Evolutionary conservation across 1,284 basidiomycete genomes (phyloP).

Genomic region (Limonomyces culmigenus): DNA sequence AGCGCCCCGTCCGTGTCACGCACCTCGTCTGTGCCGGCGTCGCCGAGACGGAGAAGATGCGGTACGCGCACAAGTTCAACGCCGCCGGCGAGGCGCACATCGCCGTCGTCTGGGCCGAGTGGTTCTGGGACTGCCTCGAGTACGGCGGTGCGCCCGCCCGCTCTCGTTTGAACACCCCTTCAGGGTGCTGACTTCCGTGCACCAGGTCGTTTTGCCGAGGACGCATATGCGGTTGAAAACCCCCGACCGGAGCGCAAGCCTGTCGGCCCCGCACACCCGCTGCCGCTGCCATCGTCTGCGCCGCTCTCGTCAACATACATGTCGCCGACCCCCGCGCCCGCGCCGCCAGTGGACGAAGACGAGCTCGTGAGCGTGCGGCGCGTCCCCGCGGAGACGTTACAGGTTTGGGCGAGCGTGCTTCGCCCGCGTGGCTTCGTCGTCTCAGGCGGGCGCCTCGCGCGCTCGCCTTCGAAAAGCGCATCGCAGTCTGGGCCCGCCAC

Average conservation of each 20-base stretch:
- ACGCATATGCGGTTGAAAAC: constrained; percentile 34
- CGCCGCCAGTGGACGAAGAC: constrained; percentile 21
- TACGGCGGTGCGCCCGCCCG: constrained; percentile 32
- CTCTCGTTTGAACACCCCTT: constrained; percentile 1
- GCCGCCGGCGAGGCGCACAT: constrained; percentile 44
- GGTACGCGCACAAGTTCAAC: constrained; percentile 53
- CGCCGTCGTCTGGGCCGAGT: constrained; percentile 67
- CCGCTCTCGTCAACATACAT: not conserved
- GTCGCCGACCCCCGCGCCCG: constrained; percentile 7
- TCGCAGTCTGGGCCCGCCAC: constrained; percentile 3
- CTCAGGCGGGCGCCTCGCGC: constrained; percentile 31
- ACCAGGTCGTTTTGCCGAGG: constrained; percentile 31
- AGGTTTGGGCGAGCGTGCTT: constrained; percentile 51
- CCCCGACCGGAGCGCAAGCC: constrained; percentile 38
- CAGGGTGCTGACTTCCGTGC: constrained; percentile 3
- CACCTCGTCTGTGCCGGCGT: constrained; percentile 48
- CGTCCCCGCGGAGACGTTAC: constrained; percentile 37
- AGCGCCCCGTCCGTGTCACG: constrained; percentile 27
- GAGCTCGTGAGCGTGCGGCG: constrained; percentile 41
- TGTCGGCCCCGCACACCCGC: constrained; percentile 14
- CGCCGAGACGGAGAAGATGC: constrained; percentile 48
- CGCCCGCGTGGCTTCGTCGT: constrained; percentile 46
- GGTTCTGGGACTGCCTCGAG: constrained; percentile 69
- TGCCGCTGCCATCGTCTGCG: no score
- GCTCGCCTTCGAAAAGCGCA: constrained; percentile 33